phyloP scores from a whole-genome alignment of 805 yeast genomes.

The Ogataea populi-albae region DNA sequence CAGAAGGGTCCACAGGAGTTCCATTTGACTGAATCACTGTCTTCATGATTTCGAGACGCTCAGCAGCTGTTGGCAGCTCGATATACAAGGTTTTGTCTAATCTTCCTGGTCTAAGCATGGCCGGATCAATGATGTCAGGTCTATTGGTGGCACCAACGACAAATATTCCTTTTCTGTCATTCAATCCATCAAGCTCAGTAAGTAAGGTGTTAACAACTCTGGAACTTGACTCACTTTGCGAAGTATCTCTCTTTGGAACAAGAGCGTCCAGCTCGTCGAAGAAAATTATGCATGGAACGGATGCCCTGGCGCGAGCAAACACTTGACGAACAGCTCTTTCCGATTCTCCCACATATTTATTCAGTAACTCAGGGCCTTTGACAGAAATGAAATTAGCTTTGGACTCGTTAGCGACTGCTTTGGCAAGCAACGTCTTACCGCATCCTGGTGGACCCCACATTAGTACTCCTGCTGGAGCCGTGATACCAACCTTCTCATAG shows the following conservation, averaged over 20 bases:
- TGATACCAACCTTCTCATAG: constrained; percentile 85
- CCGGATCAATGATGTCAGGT: constrained; percentile 98
- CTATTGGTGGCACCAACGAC: constrained; percentile 96
- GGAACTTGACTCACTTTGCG: constrained; percentile 84
- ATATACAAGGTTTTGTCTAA: constrained; percentile 89
- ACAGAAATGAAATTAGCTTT: constrained; percentile 94
- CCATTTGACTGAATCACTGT: constrained; percentile 70
- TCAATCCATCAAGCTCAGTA: constrained; percentile 93
- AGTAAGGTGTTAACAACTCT: constrained; percentile 92
- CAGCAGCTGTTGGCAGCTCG: constrained; percentile 78
- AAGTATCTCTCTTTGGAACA: constrained; percentile 89
- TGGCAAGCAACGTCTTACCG: constrained; percentile 93
- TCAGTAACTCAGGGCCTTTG: constrained; percentile 93
- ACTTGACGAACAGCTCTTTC: constrained; percentile 92
- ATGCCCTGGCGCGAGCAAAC: constrained; percentile 90
- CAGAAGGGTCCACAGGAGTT: constrained; percentile 67
- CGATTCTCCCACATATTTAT: constrained; percentile 94
- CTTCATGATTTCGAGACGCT: constrained; percentile 75
- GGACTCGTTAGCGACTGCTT: constrained; percentile 97
- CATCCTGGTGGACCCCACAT: constrained; percentile 99
- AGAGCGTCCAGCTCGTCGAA: constrained; percentile 96
- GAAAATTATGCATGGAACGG: constrained; percentile 90
- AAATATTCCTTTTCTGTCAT: constrained; percentile 88
- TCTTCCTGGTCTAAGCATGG: constrained; percentile 96
- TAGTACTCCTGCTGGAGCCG: constrained; percentile 94